Conservation (phyloP, 2,329 filamentous ascomycete species). For the Domatiomyces globalis region DNA sequence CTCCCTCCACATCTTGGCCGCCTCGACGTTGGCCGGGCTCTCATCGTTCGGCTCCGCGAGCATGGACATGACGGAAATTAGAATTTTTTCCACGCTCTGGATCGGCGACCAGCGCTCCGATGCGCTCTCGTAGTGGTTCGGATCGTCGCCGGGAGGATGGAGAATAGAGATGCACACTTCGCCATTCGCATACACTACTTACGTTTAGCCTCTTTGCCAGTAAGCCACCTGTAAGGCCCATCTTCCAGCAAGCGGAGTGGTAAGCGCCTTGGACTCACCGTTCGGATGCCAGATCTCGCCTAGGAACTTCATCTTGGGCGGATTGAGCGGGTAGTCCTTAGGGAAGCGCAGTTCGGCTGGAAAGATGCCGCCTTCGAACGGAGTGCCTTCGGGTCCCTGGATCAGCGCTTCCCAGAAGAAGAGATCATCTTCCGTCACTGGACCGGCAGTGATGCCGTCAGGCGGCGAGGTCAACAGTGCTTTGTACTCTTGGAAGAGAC, state of each 20-base stretch:
- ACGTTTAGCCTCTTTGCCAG: neutral
- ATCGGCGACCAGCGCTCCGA: slow-evolving; percentile 94
- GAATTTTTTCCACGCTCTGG: slow-evolving; percentile 93
- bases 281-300: slow-evolving; percentile 95
- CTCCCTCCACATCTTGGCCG: slow-evolving; percentile 88
- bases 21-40: slow-evolving; percentile 88
- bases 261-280: slow-evolving; percentile 39
- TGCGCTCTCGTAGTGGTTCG: slow-evolving; percentile 94
- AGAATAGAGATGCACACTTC: slow-evolving; percentile 97
- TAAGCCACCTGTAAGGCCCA: neutral
- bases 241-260: neutral
- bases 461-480: slow-evolving; percentile 85
- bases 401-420: slow-evolving; percentile 95
- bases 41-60: slow-evolving; percentile 94
- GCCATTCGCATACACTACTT: slow-evolving; percentile 71
- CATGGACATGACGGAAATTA: slow-evolving; percentile 97
- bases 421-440: slow-evolving; percentile 85
- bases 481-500: slow-evolving; percentile 93
- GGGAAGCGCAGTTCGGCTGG: slow-evolving; percentile 90
- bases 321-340: slow-evolving; percentile 89
- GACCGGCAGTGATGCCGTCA: slow-evolving; percentile 94
- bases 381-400: slow-evolving; percentile 85
- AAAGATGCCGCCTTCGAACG: slow-evolving; percentile 91
- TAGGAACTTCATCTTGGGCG: slow-evolving; percentile 90
- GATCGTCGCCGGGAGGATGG: slow-evolving; percentile 89